Evolutionary conservation across 768 basidiomycete genomes (phyloP), one percentile per base, ranked within the genome.

Genomic region (Podaxis sp.): DNA sequence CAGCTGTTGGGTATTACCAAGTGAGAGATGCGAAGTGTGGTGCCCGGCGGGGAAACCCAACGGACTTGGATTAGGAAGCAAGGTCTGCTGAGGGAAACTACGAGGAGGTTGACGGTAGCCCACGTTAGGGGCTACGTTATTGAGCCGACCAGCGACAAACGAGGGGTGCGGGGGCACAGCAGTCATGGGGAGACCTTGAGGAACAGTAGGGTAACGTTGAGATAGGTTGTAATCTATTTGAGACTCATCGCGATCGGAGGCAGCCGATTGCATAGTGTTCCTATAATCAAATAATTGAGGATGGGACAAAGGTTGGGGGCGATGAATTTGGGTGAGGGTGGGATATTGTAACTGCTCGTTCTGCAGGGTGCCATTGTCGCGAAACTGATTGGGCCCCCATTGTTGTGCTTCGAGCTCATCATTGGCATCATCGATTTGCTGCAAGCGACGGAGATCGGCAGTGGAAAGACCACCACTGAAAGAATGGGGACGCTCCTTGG

Each of bases 401-500:
- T 81, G 80, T 59, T 82, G 82, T 66, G 79, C 72, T 64, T 77
- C 74, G 49, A 80, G 78, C 64, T 78, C 78, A 63, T 76, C 75
- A 54, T 76, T 75, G 58, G 72, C 73, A 61, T 85, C 85, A 54
- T 84, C 88, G 29, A 80, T 85, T 68, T 90, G 88, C 71, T 90
- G 88, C 60, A 93, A 77, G 68, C 90, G 88, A 66, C 86, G 85
- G 60, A 92, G 78, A 66, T 93, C 90, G 52, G 89, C 87, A 54
- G 76, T 81, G 5, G 91, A 90, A 52, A 92, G 76, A 29, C 88
- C 89, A 47, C 91, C 91, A 64, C 88, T 91, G 71, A 90, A 92
- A 0, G 90, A 92, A 70, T 89, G 90, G 15, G 90, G 90, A 58
- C 90, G 83, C 70, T 90, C 91, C 71, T 89, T 88, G 53, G 84